phyloP scores from a whole-genome alignment of 257 asterid species.

The Rauvolfia tetraphylla region DNA sequence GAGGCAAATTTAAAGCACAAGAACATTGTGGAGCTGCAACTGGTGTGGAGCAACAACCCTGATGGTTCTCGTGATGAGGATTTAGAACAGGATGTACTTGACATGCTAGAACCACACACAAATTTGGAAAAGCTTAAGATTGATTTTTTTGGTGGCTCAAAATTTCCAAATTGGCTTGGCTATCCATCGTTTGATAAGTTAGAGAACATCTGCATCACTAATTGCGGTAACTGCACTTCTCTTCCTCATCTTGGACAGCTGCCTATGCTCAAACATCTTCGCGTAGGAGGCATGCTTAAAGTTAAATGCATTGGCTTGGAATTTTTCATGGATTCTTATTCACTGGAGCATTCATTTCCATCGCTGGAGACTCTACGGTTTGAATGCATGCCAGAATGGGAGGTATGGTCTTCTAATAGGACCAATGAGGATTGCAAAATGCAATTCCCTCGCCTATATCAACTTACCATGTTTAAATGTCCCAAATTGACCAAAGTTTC shows the following conservation, averaged over 20 bases:
- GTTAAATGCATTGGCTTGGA: slow-evolving; percentile 46
- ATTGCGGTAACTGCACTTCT: slow-evolving; percentile 41
- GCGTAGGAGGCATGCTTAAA: slow-evolving; percentile 46
- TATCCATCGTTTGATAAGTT: slow-evolving; percentile 38
- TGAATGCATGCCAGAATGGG: slow-evolving; percentile 61
- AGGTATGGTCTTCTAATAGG: slow-evolving; percentile 43
- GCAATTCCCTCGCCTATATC: slow-evolving; percentile 43
- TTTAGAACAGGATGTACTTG: slow-evolving; percentile 44
- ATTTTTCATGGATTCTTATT: slow-evolving; percentile 39
- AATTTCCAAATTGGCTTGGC: slow-evolving; percentile 62
- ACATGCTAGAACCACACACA: slow-evolving; percentile 47
- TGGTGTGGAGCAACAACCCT: slow-evolving; percentile 47
- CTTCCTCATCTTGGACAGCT: slow-evolving; percentile 64
- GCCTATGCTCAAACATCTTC: slow-evolving; percentile 49
- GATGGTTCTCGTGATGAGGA: slow-evolving; percentile 24
- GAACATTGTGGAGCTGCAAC: slow-evolving; percentile 44
- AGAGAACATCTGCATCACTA: slow-evolving; percentile 36
- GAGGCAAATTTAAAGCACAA: slow-evolving; percentile 44
- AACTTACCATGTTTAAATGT: slow-evolving; percentile 56
- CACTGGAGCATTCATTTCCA: slow-evolving; percentile 38
- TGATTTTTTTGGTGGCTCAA: slow-evolving; percentile 41
- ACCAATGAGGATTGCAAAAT: slow-evolving; percentile 17
- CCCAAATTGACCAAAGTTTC: slow-evolving; percentile 41
- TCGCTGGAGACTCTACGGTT: slow-evolving; percentile 55
- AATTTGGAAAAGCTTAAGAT: slow-evolving; percentile 46